These are phyloP conservation scores for Boletus bicolor DNA, from an alignment of 768 basidiomycete species.

Conservation along the genomic window DNA sequence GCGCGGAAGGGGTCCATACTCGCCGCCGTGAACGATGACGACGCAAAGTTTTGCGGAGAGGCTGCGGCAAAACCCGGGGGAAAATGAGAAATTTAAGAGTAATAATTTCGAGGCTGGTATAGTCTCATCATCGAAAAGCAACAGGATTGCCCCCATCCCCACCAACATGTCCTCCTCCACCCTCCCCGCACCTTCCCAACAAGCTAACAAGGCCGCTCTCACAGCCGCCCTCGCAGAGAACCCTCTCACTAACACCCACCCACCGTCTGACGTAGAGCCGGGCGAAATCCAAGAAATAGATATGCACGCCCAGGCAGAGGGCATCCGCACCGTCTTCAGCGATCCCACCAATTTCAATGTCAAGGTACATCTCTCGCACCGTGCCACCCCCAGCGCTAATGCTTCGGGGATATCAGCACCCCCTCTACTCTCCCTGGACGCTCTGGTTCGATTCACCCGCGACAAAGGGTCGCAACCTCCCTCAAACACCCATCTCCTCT, in stretches of 20 bases:
- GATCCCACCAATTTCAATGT: constrained; percentile 94
- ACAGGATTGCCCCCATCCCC: background rate
- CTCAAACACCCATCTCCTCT: constrained; percentile 77
- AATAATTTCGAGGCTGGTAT: background rate
- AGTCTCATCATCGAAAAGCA: background rate
- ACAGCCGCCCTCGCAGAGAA: constrained; percentile 67
- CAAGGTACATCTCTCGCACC: constrained; percentile 56
- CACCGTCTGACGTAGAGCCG: constrained; percentile 50
- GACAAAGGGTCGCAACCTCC: constrained; percentile 85
- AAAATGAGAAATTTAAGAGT: background rate
- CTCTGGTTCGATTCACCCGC: constrained; percentile 97
- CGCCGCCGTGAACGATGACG: background rate
- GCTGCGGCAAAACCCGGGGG: constrained; percentile 27
- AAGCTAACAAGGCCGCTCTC: constrained; percentile 78
- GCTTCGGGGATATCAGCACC: constrained; percentile 56
- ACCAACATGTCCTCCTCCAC: constrained; percentile 36
- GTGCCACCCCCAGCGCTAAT: background rate
- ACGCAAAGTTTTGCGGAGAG: background rate
- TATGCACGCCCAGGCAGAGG: constrained; percentile 79
- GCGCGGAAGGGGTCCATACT: constrained; percentile 69
- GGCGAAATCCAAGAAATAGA: constrained; percentile 87
- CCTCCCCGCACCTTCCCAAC: constrained; percentile 63
- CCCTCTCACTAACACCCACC: constrained; percentile 17
- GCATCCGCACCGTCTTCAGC: constrained; percentile 89
- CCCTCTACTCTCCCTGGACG: constrained; percentile 92